Evolutionary conservation across 768 basidiomycete species (phyloP).

Genomic region (Hirschioporus abietinus): DNA sequence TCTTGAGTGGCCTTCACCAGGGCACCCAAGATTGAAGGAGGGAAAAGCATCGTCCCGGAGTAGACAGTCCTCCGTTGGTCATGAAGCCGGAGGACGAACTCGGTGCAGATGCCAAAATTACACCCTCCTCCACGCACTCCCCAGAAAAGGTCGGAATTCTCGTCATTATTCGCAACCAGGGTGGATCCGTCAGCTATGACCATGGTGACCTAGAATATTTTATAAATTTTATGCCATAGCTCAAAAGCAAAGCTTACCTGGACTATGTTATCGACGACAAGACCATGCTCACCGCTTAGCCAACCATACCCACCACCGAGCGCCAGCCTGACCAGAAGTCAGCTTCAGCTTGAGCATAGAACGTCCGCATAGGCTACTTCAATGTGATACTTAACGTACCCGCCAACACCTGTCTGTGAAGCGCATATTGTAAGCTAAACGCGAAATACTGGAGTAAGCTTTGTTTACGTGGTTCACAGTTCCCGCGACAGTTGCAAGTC

Average conservation of each 20-base stretch:
- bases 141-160: slow-evolving; percentile 43
- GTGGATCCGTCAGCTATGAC: slow-evolving; percentile 40
- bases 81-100: slow-evolving; percentile 42
- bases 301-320: slow-evolving; percentile 21
- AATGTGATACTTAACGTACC: too few species aligned
- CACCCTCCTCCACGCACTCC: slow-evolving; percentile 47
- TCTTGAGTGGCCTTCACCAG: slow-evolving; percentile 21
- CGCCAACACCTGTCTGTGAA: slow-evolving; percentile 2
- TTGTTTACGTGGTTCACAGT: slow-evolving; percentile 44
- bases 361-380: slow-evolving; percentile 10
- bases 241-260: slow-evolving; percentile 23
- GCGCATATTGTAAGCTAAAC: not conserved
- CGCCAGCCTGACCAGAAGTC: slow-evolving; percentile 16
- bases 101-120: slow-evolving; percentile 51
- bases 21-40: slow-evolving; percentile 15
- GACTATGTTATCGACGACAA: slow-evolving; percentile 43
- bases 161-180: slow-evolving; percentile 23
- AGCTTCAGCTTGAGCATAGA: too few species aligned
- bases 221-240: not conserved
- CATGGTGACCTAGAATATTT: slow-evolving; percentile 32
- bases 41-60: slow-evolving; percentile 34
- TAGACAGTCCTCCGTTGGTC: slow-evolving; percentile 47
- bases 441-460: not conserved
- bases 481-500: slow-evolving; percentile 44
- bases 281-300: slow-evolving; percentile 26